Percentiles rank a stretch among this genome's conserved stretches.
Conservation (phyloP, 108 stramenopile genomes). For the Conticribra guillardii region DNA sequence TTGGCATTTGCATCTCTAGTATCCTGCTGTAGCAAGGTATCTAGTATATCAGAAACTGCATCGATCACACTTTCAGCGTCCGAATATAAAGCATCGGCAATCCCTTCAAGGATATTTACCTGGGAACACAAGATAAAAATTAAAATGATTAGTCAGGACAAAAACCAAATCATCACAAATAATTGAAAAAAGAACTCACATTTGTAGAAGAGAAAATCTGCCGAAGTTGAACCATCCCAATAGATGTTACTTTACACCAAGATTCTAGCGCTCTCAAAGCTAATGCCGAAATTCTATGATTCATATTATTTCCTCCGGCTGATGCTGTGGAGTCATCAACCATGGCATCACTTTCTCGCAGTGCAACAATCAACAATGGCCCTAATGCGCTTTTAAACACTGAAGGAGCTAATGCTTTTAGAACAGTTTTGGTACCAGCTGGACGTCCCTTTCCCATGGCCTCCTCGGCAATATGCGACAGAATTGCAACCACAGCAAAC, state of each 20-base stretch:
- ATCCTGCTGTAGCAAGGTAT: constrained; percentile 46
- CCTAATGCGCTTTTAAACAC: constrained; percentile 56
- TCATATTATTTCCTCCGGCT: constrained; percentile 39
- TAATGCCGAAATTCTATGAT: constrained; percentile 29
- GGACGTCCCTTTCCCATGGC: constrained; percentile 54
- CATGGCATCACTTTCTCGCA: constrained; percentile 30
- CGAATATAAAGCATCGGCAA: constrained; percentile 78
- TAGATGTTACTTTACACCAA: constrained; percentile 37
- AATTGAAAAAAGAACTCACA: constrained; percentile 7
- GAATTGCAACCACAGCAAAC: constrained; percentile 54
- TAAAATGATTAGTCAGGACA: not conserved
- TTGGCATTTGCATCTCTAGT: constrained; percentile 22
- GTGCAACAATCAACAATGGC: constrained; percentile 58
- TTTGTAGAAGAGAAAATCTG: constrained; percentile 24
- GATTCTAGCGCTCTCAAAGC: constrained; percentile 42
- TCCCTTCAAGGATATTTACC: constrained; percentile 67
- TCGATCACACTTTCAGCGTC: constrained; percentile 66
- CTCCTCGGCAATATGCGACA: constrained; percentile 60
- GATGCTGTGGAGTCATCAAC: constrained; percentile 9
- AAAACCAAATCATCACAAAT: not conserved
- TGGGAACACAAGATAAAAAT: too few species aligned
- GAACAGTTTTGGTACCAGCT: constrained; percentile 56
- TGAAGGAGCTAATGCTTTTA: constrained; percentile 54
- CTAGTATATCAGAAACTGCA: constrained; percentile 75
- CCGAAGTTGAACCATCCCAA: constrained; percentile 39